These are phyloP conservation scores for Leptomonas seymouri DNA, from an alignment of 208 protist genomes.

Conservation along the genomic window DNA sequence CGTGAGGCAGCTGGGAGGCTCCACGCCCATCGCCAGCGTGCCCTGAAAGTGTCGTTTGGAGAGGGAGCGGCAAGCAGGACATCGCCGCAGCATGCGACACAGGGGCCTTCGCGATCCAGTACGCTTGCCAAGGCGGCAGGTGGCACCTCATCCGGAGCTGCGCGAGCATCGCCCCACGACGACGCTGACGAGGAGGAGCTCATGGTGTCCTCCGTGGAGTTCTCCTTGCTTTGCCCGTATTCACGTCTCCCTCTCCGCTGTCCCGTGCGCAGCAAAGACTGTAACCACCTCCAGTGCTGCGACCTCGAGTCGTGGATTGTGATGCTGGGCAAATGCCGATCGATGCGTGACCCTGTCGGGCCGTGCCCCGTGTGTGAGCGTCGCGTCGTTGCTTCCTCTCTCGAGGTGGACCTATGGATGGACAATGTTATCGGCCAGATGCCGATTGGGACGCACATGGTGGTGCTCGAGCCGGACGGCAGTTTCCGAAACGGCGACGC, in stretches of 20 bases:
- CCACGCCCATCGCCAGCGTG: conserved; percentile 61
- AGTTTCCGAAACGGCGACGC: conserved; percentile 75
- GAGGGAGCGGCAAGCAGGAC: conserved; percentile 24
- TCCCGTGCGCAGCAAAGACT: conserved; percentile 78
- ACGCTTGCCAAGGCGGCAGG: background rate
- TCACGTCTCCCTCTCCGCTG: conserved; percentile 64
- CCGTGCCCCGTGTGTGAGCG: conserved; percentile 87
- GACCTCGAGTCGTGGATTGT: conserved; percentile 89
- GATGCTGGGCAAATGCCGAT: conserved; percentile 75
- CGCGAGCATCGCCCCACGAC: conserved; percentile 2
- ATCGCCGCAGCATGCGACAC: conserved; percentile 6
- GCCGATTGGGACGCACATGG: conserved; percentile 77
- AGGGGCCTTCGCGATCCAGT: background rate
- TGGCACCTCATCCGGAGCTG: background rate
- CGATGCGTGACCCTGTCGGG: conserved; percentile 83
- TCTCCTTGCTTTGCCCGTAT: conserved; percentile 87
- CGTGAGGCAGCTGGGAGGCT: conserved; percentile 27
- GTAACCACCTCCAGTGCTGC: conserved; percentile 90
- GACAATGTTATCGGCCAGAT: conserved; percentile 67
- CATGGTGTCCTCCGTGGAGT: conserved; percentile 84
- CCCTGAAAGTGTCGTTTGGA: conserved; percentile 71
- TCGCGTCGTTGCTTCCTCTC: conserved; percentile 70
- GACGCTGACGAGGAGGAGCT: conserved; percentile 53
- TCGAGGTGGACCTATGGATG: conserved; percentile 89
- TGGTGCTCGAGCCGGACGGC: conserved; percentile 79